Conservation (phyloP, 1,139 yeast genomes). For the Protomyces macrosporus region DNA sequence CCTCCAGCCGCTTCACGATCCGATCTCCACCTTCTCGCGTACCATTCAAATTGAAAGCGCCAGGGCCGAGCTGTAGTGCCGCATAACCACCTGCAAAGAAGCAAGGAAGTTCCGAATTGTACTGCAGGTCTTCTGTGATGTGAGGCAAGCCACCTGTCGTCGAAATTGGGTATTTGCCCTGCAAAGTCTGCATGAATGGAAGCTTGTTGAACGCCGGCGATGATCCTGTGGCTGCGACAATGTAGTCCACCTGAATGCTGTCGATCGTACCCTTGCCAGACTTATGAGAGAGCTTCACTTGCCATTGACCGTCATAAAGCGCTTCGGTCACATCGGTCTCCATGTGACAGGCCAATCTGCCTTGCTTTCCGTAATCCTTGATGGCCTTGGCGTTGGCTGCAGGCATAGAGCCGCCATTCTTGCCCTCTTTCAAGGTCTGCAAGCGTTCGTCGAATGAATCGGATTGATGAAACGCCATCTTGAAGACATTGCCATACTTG, state of each 20-base stretch:
- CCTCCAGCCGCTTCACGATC: conserved; percentile 35
- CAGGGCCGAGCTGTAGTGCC: conserved; percentile 46
- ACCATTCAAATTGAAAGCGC: conserved; percentile 50
- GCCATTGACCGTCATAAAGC: not conserved
- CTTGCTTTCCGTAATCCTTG: conserved; percentile 39
- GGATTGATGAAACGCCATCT: conserved; percentile 45
- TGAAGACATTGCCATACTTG: conserved; percentile 44
- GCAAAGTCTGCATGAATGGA: conserved; percentile 39
- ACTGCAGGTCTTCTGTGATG: conserved; percentile 46
- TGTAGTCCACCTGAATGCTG: conserved; percentile 39
- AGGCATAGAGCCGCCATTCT: conserved; percentile 50
- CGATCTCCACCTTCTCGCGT: conserved; percentile 49
- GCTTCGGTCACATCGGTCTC: not conserved
- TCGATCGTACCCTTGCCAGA: conserved; percentile 30
- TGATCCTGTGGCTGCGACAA: conserved; percentile 48
- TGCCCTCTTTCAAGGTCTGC: conserved; percentile 45
- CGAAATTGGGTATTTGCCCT: conserved; percentile 38
- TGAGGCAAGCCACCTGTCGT: conserved; percentile 45
- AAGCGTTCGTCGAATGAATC: conserved; percentile 43
- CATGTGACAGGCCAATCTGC: conserved; percentile 32
- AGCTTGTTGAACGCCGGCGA: conserved; percentile 37
- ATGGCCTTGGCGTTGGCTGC: conserved; percentile 46
- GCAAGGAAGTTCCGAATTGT: conserved; percentile 44
- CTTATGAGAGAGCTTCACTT: not conserved
- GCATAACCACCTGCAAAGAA: conserved; percentile 48